A percentile compares a stretch with the other conserved stretches of the same genome.
Conservation (phyloP, 164 flowering plant species). For the Buxus sempervirens region DNA sequence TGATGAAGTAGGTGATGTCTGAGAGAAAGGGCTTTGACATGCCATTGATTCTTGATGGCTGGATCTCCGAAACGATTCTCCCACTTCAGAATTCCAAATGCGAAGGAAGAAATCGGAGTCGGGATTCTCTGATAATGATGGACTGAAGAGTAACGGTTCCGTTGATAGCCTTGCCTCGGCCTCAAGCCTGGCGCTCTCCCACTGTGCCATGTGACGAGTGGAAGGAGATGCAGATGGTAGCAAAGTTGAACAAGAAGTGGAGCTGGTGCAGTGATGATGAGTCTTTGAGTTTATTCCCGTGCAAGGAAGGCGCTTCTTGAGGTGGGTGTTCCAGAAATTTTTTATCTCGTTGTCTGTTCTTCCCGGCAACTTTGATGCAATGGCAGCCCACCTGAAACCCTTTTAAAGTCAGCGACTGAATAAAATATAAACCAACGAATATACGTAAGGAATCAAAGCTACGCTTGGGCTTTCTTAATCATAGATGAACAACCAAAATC, state of each 20-base stretch:
- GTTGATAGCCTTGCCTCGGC: conserved; percentile 88
- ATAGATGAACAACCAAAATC: too few species aligned
- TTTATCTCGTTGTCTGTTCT: conserved; percentile 98
- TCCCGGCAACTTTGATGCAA: conserved; percentile 83
- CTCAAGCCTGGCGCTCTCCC: conserved; percentile 97
- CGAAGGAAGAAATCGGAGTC: conserved; percentile 59
- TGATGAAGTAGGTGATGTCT: conserved; percentile 53
- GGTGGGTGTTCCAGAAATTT: conserved; percentile 96
- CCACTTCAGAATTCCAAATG: conserved; percentile 87
- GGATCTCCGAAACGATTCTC: conserved; percentile 66
- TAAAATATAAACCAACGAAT: too few species aligned
- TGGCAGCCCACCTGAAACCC: conserved; percentile 85
- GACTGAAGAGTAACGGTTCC: conserved; percentile 45
- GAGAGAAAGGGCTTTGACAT: conserved; percentile 49
- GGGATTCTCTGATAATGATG: conserved; percentile 14
- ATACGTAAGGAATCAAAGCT: too few species aligned
- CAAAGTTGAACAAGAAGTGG: conserved; percentile 5
- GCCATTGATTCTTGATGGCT: conserved; percentile 14
- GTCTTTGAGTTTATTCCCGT: conserved; percentile 72
- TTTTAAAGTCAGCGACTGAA: neutral
- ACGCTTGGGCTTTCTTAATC: too few species aligned
- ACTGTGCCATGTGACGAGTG: conserved; percentile 91
- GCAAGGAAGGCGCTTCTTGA: conserved; percentile 66
- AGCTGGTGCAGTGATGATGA: conserved; percentile 49
- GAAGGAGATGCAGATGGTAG: conserved; percentile 24